Percentiles rank a stretch among this genome's conserved stretches.
Evolutionary conservation across 2,329 filamentous ascomycete genomes (phyloP).

Genomic region (Akanthomyces lecanii): DNA sequence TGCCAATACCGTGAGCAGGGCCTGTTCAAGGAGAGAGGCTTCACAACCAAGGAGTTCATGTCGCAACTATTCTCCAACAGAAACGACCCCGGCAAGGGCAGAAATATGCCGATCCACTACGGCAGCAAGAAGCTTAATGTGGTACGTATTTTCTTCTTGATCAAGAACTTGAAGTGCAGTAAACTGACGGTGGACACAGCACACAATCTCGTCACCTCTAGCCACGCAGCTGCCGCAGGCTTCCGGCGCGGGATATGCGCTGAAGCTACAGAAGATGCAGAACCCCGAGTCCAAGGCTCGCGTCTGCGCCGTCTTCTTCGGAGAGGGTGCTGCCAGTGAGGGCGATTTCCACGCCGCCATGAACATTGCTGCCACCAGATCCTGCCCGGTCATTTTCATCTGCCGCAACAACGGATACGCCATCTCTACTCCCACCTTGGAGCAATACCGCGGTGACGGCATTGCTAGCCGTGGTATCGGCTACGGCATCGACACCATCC

Average conservation of each 20-base stretch:
- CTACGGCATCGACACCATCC: constrained; percentile 90
- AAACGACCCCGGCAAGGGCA: constrained; percentile 72
- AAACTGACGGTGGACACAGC: constrained; percentile 39
- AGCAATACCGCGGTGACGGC: constrained; percentile 88
- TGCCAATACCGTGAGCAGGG: constrained; percentile 93
- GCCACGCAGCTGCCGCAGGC: constrained; percentile 90
- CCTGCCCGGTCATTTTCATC: constrained; percentile 84
- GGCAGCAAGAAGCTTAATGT: constrained; percentile 80
- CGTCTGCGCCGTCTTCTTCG: constrained; percentile 81
- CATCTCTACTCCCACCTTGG: constrained; percentile 82
- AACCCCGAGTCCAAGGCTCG: constrained; percentile 64
- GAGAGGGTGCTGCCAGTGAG: constrained; percentile 84
- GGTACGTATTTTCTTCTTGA: constrained; percentile 44
- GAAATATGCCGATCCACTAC: constrained; percentile 98
- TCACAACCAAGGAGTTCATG: constrained; percentile 87
- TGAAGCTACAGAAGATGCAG: constrained; percentile 74
- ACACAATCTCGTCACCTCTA: constrained; percentile 77
- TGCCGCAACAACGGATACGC: constrained; percentile 93
- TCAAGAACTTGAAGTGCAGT: background rate
- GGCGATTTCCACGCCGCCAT: constrained; percentile 89
- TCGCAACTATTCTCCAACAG: constrained; percentile 86
- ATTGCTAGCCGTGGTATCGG: constrained; percentile 83
- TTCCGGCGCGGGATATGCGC: constrained; percentile 77
- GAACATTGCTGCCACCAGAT: constrained; percentile 84
- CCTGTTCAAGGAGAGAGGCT: constrained; percentile 85